Base-by-base conservation (phyloP, 768 basidiomycete species). In the Steccherinum ochraceum region DNA sequence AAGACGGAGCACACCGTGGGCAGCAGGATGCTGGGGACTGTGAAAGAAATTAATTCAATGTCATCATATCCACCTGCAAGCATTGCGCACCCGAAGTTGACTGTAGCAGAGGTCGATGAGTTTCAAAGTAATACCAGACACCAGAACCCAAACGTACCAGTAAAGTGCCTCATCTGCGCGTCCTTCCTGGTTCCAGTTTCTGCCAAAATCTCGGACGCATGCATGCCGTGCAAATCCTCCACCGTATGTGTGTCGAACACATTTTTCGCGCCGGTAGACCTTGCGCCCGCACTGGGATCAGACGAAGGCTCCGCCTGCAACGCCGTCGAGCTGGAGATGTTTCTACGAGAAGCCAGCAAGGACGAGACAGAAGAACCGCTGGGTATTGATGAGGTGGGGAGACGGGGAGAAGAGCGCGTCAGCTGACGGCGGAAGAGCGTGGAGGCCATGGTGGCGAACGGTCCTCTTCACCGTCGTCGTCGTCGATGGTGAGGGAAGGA, bases 11-110 rank as follows among this genome's bases (percentile, higher is more conserved):
- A 99, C 96, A 64, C 96, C 96, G 67, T 99, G 96, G 13, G 96
- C 96, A 49, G 96, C 96, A 50, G 95, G 95, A 74, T 99, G 95
- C 67, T 99, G 95, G 49, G 95, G 95, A 55, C 91, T 88, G 58
- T 10, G 41, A 45, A 19, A 24, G n/a, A n/a, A n/a, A n/a, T n/a
- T n/a, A n/a, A n/a, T n/a, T n/a, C n/a, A n/a, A n/a, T n/a, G n/a
- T n/a, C n/a, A n/a, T n/a, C n/a, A n/a, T n/a, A n/a, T n/a, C n/a
- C n/a, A n/a, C n/a, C n/a, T n/a, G n/a, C n/a, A n/a, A 27, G 30
- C 18, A 20, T 27, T 19, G 52, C 78, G 52, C 55, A 80, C 86
- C 90, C 94, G 66, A 96, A 96, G 76, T 97, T 97, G 59, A 97
- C 93, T 93, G 58, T 21, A 55, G 24, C 43, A 20, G 27, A 2